Percentiles rank a stretch among this genome's conserved stretches.
Conservation (phyloP, 768 basidiomycete genomes). For the Cystobasidium tubakii region DNA sequence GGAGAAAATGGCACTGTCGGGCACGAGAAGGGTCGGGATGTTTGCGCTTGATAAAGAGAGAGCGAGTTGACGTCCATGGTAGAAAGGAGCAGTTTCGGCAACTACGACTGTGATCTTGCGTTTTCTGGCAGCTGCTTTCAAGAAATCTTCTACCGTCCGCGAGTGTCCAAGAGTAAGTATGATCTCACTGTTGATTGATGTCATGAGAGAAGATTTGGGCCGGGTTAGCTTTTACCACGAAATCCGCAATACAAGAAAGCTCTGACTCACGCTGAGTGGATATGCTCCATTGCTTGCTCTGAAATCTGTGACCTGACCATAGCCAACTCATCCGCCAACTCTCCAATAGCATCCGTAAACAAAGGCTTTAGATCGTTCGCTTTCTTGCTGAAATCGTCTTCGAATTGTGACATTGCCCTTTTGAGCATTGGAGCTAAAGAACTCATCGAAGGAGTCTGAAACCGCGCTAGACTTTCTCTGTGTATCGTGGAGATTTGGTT, state of each 20-base stretch:
- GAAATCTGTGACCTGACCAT: constrained; percentile 91
- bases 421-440: constrained; percentile 15
- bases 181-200: constrained; percentile 63
- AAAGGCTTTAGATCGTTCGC: constrained; percentile 66
- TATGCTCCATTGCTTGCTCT: constrained; percentile 88
- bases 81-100: constrained; percentile 91
- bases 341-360: constrained; percentile 92
- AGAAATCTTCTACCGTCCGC: constrained; percentile 83
- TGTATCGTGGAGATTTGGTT: neutral
- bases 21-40: constrained; percentile 92
- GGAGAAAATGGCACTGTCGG: constrained; percentile 90
- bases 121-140: constrained; percentile 81
- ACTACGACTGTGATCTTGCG: constrained; percentile 94
- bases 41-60: constrained; percentile 68
- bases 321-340: constrained; percentile 90
- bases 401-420: constrained; percentile 28
- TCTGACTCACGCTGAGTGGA: constrained; percentile 84
- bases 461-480: neutral
- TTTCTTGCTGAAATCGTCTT: constrained; percentile 49
- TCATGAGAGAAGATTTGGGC: neutral
- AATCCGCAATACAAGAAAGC: too few species aligned
- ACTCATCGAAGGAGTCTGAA: neutral
- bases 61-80: constrained; percentile 76
- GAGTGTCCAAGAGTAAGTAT: constrained; percentile 92
- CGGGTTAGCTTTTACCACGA: neutral